These are phyloP conservation scores for Nannochloris sp. DNA, from an alignment of 139 green algal species.

Conservation along the genomic window DNA sequence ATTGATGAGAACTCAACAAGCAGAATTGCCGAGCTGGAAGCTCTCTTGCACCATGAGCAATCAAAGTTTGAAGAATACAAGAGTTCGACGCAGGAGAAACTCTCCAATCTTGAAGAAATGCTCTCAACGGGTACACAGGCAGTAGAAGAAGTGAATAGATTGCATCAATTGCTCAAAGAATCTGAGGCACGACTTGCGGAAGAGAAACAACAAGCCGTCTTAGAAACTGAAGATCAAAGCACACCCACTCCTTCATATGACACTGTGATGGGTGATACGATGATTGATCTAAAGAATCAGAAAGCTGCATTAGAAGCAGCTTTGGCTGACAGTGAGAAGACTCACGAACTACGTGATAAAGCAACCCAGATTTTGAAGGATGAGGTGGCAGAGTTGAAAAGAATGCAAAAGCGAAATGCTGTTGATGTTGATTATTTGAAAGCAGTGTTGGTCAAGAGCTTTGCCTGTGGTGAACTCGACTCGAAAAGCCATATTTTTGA, in stretches of 20 bases:
- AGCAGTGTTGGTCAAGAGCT: slow-evolving; percentile 32
- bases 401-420: slow-evolving; percentile 10
- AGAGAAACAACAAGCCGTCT: too few species aligned
- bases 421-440: slow-evolving; percentile 42
- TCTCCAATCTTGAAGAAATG: too few species aligned
- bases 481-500: slow-evolving; percentile 26
- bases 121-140: too few species aligned
- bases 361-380: slow-evolving; percentile 39
- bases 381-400: slow-evolving; percentile 36
- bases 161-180: too few species aligned
- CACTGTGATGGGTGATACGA: not conserved
- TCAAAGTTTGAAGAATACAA: too few species aligned
- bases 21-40: too few species aligned
- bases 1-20: too few species aligned
- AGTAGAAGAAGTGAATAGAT: too few species aligned
- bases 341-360: slow-evolving; percentile 34
- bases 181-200: too few species aligned
- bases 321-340: slow-evolving; percentile 24
- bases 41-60: too few species aligned
- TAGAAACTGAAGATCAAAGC: not conserved
- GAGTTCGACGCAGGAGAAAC: too few species aligned
- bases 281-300: not conserved
- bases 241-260: not conserved
- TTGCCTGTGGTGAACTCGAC: slow-evolving; percentile 34
- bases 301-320: not conserved